Percentiles rank a stretch among this genome's conserved stretches.
phyloP scores from a whole-genome alignment of 345 rosid genomes.

The Populus tremula region DNA sequence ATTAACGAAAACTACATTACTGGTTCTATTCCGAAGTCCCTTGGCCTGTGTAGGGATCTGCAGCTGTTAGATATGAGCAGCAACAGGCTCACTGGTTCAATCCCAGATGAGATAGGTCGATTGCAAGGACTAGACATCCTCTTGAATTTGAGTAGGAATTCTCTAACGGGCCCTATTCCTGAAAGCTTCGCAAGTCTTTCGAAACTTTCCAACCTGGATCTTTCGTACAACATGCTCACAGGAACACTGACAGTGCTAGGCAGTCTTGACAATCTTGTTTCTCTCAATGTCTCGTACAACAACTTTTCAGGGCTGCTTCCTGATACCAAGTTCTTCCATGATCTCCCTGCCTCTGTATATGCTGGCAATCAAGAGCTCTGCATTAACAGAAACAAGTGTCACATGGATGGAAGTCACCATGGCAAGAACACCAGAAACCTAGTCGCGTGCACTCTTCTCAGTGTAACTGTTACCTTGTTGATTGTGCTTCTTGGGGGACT shows the following conservation, averaged over 20 bases:
- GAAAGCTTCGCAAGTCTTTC: constrained; percentile 50
- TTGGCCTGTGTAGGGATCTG: constrained; percentile 54
- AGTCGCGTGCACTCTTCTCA: constrained; percentile 39
- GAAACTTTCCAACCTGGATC: constrained; percentile 60
- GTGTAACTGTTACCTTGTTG: constrained; percentile 33
- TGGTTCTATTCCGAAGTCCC: constrained; percentile 53
- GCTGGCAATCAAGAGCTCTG: constrained; percentile 54
- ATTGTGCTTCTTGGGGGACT: constrained; percentile 35
- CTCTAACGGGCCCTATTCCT: constrained; percentile 56
- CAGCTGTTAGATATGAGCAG: constrained; percentile 62
- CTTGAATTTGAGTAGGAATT: constrained; percentile 62
- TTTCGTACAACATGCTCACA: constrained; percentile 52
- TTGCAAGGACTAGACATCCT: constrained; percentile 59
- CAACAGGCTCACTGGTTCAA: constrained; percentile 46
- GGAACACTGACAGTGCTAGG: constrained; percentile 43
- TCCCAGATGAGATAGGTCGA: constrained; percentile 55
- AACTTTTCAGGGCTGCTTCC: constrained; percentile 62
- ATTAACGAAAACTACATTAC: constrained; percentile 48
- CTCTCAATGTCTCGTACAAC: constrained; percentile 57
- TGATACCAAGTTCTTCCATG: constrained; percentile 51
- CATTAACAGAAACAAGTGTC: constrained; percentile 39
- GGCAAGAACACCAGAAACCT: constrained; percentile 31
- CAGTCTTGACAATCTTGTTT: constrained; percentile 59
- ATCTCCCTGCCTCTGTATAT: constrained; percentile 45
- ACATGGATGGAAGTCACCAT: constrained; percentile 16